Base-by-base conservation (phyloP, 495 filamentous ascomycete species). In the Aspergillus sclerotiicarbonarius region DNA sequence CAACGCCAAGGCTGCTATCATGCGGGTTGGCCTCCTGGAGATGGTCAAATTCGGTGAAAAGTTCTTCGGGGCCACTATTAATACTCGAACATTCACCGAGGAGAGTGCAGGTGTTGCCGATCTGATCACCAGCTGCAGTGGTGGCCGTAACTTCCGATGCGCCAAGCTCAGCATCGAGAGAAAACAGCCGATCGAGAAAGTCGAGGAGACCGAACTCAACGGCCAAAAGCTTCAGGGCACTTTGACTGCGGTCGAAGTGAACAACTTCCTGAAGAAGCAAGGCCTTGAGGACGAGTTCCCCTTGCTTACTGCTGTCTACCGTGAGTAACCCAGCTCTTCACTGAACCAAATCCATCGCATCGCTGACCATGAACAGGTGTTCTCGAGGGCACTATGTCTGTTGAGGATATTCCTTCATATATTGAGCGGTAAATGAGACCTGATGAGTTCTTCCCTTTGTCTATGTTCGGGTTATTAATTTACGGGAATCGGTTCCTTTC, bases 181-280 rank as follows among this genome's bases (percentile, higher is more conserved):
- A 62, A 86, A 87, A 37, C 81, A 90, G 56, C 81, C 83, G 39
- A 88, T 99, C 45, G 86, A 87, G 57, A 90, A 97, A 76, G 82
- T 99, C 56, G 95, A 98, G 82, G 80, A 83, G 67, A 80, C 81
- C 41, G 92, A 96, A 73, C 79, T 99, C 59, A 99, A 99, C 69
- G 95, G 95, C 32, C 95, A 99, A 81, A 96, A 92, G 77, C 75
- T 99, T 61, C 95, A 98, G 72, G 95, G 95, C 16, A 96, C 90
- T 6, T 86, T 87, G 66, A 99, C 95, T 35, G 90, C 94, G 18
- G 82, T 83, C 47, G 95, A 99, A 69, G 92, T 99, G 16, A 88
- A 93, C 76, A 81, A 74, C 44, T 97, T 97, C 72, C 72, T 99
- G 71, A 90, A 87, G 75, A 83, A 82, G 49, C 83, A 86, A 63